Evolutionary conservation across 2,329 filamentous ascomycete genomes (phyloP).

Genomic region (Arthrobotrys sphaeroides): DNA sequence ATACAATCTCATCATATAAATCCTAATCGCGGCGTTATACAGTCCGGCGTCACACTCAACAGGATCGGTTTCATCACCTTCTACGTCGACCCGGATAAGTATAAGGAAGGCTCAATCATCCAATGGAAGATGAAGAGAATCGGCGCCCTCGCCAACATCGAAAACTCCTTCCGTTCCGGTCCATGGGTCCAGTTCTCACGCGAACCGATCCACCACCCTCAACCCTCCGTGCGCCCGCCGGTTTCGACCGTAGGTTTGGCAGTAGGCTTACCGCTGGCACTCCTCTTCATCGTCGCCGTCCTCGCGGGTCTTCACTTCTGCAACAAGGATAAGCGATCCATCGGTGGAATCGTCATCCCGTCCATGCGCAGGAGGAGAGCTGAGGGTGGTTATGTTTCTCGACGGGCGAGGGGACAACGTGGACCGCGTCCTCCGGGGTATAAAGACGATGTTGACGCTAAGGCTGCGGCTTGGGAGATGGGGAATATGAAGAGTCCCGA

Average conservation of each 20-base stretch:
- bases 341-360: slow-evolving; percentile 45
- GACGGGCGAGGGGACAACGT: slow-evolving; percentile 15
- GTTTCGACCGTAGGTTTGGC: slow-evolving; percentile 47
- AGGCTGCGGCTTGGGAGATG: slow-evolving; percentile 52
- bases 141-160: slow-evolving; percentile 27
- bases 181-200: slow-evolving; percentile 29
- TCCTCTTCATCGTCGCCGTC: slow-evolving; percentile 32
- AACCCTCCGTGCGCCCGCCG: slow-evolving; percentile 25
- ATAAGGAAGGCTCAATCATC: slow-evolving; percentile 31
- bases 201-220: slow-evolving; percentile 20
- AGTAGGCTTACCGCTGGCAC: slow-evolving; percentile 35
- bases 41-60: slow-evolving; percentile 40
- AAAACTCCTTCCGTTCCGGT: slow-evolving; percentile 44
- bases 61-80: slow-evolving; percentile 48
- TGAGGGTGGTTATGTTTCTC: slow-evolving; percentile 34
- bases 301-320: slow-evolving; percentile 31
- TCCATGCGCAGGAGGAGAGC: slow-evolving; percentile 43
- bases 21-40: slow-evolving; percentile 5
- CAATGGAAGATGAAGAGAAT: slow-evolving; percentile 47
- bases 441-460: slow-evolving; percentile 39
- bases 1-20: too few relatives aligned
- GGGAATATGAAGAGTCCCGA: slow-evolving; percentile 46
- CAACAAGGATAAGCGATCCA: slow-evolving; percentile 35
- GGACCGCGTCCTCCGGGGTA: slow-evolving; percentile 29
- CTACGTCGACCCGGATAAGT: slow-evolving; percentile 46